phyloP scores from a whole-genome alignment of 1,284 basidiomycete species.

The Peniophora sp. region DNA sequence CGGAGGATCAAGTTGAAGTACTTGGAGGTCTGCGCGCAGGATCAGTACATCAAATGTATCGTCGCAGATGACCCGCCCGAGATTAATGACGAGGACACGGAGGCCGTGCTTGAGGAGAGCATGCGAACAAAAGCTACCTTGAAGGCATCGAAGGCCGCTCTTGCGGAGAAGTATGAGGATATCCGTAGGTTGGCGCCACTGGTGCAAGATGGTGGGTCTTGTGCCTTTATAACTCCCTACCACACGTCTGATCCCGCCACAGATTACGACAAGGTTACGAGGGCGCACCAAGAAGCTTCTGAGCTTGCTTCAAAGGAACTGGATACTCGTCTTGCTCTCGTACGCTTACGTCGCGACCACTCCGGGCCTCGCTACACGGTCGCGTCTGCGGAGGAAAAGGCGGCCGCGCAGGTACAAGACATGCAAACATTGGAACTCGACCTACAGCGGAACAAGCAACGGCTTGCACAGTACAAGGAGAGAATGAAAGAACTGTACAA shows the following conservation, averaged over 20 bases:
- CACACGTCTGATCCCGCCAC: neutral
- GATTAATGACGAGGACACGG: conserved; percentile 69
- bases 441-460: conserved; percentile 31
- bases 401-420: conserved; percentile 62
- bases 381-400: conserved; percentile 58
- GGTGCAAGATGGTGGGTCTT: conserved; percentile 56
- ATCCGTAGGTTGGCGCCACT: conserved; percentile 53
- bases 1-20: conserved; percentile 83
- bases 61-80: conserved; percentile 75
- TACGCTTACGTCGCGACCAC: conserved; percentile 69
- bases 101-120: conserved; percentile 51
- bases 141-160: conserved; percentile 52
- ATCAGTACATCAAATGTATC: conserved; percentile 77
- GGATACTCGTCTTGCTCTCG: conserved; percentile 71
- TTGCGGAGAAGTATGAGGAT: conserved; percentile 54
- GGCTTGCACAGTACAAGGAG: conserved; percentile 47
- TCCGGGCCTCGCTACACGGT: conserved; percentile 73
- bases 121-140: conserved; percentile 62
- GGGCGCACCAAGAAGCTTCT: conserved; percentile 46
- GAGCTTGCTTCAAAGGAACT: conserved; percentile 66
- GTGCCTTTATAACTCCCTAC: conserved; percentile 1
- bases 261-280: conserved; percentile 55
- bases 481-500: conserved; percentile 47
- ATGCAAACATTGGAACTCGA: conserved; percentile 69
- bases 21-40: conserved; percentile 81